Percentiles rank a stretch among this genome's conserved stretches.
Conservation (phyloP, 83 land plant genomes). For the Larix sibirica region DNA sequence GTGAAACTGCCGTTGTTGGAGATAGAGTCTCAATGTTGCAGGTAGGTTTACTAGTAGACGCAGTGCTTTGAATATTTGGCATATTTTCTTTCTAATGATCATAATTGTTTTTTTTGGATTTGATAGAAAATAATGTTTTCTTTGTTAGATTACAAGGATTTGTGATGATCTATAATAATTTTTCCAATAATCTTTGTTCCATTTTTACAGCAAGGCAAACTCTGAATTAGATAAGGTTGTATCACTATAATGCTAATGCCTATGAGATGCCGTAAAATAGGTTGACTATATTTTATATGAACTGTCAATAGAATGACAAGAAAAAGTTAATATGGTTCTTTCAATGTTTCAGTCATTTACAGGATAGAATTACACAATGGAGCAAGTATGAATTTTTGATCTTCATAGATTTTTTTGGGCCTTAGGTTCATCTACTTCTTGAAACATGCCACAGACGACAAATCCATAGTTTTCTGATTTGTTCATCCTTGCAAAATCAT, state of each 20-base stretch:
- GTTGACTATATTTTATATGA: background rate
- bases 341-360: background rate
- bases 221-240: background rate
- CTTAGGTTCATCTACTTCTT: too few species aligned
- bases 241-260: background rate
- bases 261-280: background rate
- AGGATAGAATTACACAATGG: background rate
- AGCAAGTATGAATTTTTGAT: too few species aligned
- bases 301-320: background rate
- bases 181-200: background rate
- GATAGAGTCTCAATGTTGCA: slow-evolving; percentile 91
- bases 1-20: slow-evolving; percentile 92
- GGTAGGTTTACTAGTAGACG: slow-evolving; percentile 29
- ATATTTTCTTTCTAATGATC: background rate
- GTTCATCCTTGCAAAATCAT: too few species aligned
- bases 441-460: too few species aligned
- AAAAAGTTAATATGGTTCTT: background rate
- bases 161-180: background rate
- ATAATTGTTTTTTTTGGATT: background rate
- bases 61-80: background rate
- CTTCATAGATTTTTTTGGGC: too few species aligned
- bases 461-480: too few species aligned
- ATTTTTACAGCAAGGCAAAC: background rate
- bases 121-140: background rate
- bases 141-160: background rate